Base-by-base conservation (phyloP, 805 yeast species). In the Brettanomyces nanus region DNA sequence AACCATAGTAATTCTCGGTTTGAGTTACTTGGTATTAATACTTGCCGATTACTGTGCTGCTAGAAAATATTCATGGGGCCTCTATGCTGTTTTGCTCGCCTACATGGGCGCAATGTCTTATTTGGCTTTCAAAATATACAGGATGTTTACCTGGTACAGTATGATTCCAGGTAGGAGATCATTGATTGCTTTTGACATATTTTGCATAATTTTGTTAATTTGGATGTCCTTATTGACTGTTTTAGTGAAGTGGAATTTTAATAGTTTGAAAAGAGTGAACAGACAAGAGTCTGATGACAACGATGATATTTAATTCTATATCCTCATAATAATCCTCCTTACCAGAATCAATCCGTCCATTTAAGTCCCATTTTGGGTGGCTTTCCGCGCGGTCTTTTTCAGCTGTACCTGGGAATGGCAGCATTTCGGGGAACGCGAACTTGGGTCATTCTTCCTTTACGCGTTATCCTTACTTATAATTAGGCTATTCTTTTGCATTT, bases 131-230 rank as follows among this genome's bases (percentile, higher is more conserved):
- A 68, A 68, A 43, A 47, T 64, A 36, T 53, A 60, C 35, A 40
- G 71, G 28, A 15, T 47, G 68, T 65, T 53, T 47, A 47, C 53
- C 17, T 40, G 39, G 14, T 45, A 43, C 33, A 56, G 66, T 6
- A 10, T 52, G 39, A 54, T 62, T 39, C 67, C 71, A 0, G 73
- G 73, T 4, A 50, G 64, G 21, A 59, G 57, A 31, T 65, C 71
- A 7, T 53, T 68, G 27, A 47, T 66, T 10, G 52, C 64, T 1
- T 68, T 68, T 46, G 70, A 66, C 7, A 57, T 60, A 11, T 51
- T 68, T 28, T 59, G 70, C 1, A 40, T 63, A 11, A 38, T 60
- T 1, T 48, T 67, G 15, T n/a, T 31, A 13, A 18, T 31, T 9
- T 31, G 34, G 34, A 14, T 31, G 13, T 13, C 65, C 4, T 5